Percentiles rank a stretch among this genome's conserved stretches.
phyloP scores from a whole-genome alignment of 768 basidiomycete genomes.

The Leccinum longicurvipes region DNA sequence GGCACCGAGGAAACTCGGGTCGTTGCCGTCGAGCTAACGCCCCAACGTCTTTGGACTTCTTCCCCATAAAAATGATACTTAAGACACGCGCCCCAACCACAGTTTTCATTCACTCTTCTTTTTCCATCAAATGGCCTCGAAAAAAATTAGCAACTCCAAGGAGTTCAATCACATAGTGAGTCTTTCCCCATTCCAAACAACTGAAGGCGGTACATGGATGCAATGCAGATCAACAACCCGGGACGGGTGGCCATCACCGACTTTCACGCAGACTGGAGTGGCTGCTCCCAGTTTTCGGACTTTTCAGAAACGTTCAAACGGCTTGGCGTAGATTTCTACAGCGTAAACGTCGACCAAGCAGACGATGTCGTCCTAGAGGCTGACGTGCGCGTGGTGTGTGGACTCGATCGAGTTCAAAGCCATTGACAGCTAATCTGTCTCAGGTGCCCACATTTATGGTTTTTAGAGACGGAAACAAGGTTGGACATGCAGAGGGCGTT shows the following conservation, averaged over 20 bases:
- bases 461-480: conserved; percentile 28
- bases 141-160: conserved; percentile 14
- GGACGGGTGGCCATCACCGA: conserved; percentile 25
- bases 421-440: not conserved
- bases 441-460: conserved; percentile 29
- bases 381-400: conserved; percentile 57
- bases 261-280: conserved; percentile 18
- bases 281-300: conserved; percentile 7
- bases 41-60: no score
- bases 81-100: not conserved
- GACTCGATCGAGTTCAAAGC: not conserved
- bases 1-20: no score
- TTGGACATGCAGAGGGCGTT: conserved; percentile 24
- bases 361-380: conserved; percentile 53
- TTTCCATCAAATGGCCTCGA: not conserved
- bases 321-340: conserved; percentile 56
- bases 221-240: conserved; percentile 22
- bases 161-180: conserved; percentile 22
- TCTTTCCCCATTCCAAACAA: not conserved
- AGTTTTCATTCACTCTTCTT: no score
- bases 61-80: not conserved
- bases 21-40: no score
- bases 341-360: conserved; percentile 68
- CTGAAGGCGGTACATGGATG: not conserved
- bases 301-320: conserved; percentile 24